Evolutionary conservation across 768 basidiomycete species (phyloP).

Genomic region (Lactarius tabidus): DNA sequence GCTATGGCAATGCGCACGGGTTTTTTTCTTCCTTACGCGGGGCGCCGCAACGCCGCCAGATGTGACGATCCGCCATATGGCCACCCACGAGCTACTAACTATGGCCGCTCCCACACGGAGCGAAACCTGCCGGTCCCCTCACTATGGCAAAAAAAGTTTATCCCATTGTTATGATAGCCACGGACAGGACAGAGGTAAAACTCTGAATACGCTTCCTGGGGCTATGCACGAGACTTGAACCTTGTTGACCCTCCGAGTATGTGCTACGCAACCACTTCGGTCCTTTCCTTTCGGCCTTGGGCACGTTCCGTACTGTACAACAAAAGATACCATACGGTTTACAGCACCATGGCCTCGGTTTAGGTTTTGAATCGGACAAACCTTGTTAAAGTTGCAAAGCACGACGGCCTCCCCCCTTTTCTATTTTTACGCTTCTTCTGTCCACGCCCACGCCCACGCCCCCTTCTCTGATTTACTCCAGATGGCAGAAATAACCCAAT

Average conservation of each 20-base stretch:
- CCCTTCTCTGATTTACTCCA: neutral
- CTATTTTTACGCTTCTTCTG: neutral
- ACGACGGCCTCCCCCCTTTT: neutral
- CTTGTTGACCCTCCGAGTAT: neutral
- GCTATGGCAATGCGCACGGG: too few species aligned
- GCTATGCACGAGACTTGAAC: neutral
- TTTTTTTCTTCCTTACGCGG: neutral
- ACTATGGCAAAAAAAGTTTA: neutral
- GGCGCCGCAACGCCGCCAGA: neutral
- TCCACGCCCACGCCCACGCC: neutral
- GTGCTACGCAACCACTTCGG: neutral
- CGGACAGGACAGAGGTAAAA: neutral
- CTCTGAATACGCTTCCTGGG: neutral
- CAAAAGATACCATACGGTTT: too few species aligned
- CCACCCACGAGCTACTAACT: neutral
- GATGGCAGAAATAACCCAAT: neutral
- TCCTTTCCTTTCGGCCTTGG: neutral
- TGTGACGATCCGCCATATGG: neutral
- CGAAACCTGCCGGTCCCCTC: neutral
- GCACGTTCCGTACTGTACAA: neutral
- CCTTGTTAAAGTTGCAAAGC: neutral
- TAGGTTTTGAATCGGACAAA: neutral
- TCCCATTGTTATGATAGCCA: neutral
- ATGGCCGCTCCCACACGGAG: neutral
- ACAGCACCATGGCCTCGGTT: neutral